Percentiles rank a stretch among this genome's conserved stretches.
phyloP scores from a whole-genome alignment of 2,329 filamentous ascomycete species.

The Aspergillus chevalieri region DNA sequence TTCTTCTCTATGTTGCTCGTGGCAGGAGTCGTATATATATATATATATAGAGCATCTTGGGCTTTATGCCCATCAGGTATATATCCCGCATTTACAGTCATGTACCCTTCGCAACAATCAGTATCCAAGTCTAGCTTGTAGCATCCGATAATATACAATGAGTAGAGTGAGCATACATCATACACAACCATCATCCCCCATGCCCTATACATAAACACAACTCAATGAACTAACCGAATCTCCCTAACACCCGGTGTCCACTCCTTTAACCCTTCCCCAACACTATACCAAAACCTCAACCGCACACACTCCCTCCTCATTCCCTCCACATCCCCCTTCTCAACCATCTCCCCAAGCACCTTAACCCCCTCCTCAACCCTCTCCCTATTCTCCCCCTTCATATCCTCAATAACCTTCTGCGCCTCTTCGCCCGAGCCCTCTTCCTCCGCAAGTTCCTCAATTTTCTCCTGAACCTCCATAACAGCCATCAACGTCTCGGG shows the following conservation, averaged over 20 bases:
- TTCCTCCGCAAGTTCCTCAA: slow-evolving; percentile 54
- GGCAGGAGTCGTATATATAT: too few species aligned
- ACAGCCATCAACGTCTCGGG: slow-evolving; percentile 72
- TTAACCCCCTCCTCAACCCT: slow-evolving; percentile 60
- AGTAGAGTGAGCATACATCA: background rate
- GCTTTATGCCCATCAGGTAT: too few species aligned
- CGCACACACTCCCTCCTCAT: slow-evolving; percentile 69
- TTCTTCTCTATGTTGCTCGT: too few species aligned
- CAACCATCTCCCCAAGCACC: slow-evolving; percentile 60
- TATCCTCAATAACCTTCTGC: slow-evolving; percentile 57
- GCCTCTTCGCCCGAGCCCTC: slow-evolving; percentile 50
- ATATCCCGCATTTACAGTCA: too few species aligned
- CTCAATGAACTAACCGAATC: slow-evolving; percentile 51
- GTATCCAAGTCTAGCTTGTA: too few species aligned
- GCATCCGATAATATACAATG: background rate
- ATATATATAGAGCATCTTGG: too few species aligned
- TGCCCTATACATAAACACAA: background rate
- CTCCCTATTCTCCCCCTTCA: slow-evolving; percentile 61
- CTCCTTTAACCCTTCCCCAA: slow-evolving; percentile 69
- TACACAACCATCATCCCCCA: background rate
- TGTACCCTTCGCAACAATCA: too few species aligned
- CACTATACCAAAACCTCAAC: slow-evolving; percentile 85
- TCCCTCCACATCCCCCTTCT: slow-evolving; percentile 55
- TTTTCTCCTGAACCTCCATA: slow-evolving; percentile 71
- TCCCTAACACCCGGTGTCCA: slow-evolving; percentile 72